Evolutionary conservation across 1,284 basidiomycete species (phyloP), one percentile per base, ranked within the genome.

Genomic region (Ganoderma boninense): DNA sequence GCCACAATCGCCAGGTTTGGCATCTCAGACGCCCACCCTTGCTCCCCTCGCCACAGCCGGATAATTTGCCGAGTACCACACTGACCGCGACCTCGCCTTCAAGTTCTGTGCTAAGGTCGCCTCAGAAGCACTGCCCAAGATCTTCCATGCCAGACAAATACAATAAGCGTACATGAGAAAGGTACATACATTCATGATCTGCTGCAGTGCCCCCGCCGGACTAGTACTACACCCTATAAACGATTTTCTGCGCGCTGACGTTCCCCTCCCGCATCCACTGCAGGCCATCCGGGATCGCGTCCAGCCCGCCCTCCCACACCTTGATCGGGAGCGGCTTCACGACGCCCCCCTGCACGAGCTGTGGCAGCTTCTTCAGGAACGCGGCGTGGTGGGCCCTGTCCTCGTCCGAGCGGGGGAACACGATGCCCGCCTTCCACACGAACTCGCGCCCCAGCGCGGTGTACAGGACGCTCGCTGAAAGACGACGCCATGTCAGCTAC

Each of bases 191-290:
- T 26, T n/a, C n/a, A n/a, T 26, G 0, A 26, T 52, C 5, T 23
- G 7, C 46, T 49, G n/a, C 49, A 23, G 35, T 35, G 35, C 38
- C 10, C 6, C 38, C 7, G 10, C 38, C 29, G 29, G 29, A 32
- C 6, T 38, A 7, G 38, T 10, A n/a, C 62, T 61, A 72, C 18
- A 75, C 38, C 18, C 66, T 43, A 63, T 76, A 76, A 1, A 79
- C 78, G 26, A 79, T 73, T 71, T 79, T 79, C 68, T 77, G 76
- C 3, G 71, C 78, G 64, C 77, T 77, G 57, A 74, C 71, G 62
- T 76, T 78, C 11, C 77, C 78, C 66, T 77, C 74, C 5, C 69
- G 65, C 75, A 76, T 74, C 62, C 74, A 77, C 64, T 77, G 71
- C 69, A 79, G 62, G 26, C 77, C 78, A 6, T 76, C 77, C 2